Evolutionary conservation across 345 rosid species (phyloP).

Genomic region (Orychophragmus violaceus): DNA sequence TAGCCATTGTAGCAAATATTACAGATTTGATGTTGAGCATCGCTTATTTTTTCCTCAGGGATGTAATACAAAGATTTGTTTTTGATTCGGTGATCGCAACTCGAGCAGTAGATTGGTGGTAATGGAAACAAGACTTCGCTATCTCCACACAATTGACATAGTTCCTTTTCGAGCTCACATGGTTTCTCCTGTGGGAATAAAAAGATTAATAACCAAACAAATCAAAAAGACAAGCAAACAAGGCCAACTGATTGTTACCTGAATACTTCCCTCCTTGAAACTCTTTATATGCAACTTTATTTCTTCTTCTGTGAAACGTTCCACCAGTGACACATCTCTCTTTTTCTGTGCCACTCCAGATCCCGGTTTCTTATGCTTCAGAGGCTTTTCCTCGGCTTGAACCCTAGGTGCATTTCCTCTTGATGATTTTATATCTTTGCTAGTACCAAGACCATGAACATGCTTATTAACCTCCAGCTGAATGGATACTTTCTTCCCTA

Average conservation of each 20-base stretch:
- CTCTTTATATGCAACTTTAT: constrained; percentile 42
- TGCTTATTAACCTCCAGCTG: background rate
- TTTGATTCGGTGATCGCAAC: constrained; percentile 34
- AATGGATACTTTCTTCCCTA: background rate
- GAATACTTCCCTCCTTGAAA: constrained; percentile 25
- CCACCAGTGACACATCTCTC: constrained; percentile 38
- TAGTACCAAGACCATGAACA: background rate
- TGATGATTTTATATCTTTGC: background rate
- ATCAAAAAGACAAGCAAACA: background rate
- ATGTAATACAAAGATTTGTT: constrained; percentile 31
- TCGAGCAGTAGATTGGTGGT: constrained; percentile 41
- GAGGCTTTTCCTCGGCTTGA: background rate
- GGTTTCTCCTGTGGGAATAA: background rate
- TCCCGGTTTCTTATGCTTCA: background rate
- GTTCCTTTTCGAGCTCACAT: constrained; percentile 13
- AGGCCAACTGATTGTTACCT: constrained; percentile 20
- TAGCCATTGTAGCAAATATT: constrained; percentile 26
- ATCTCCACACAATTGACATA: constrained; percentile 45
- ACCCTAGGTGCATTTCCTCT: background rate
- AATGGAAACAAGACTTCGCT: constrained; percentile 34
- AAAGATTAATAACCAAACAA: background rate
- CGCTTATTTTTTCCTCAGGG: constrained; percentile 30
- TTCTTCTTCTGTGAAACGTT: constrained; percentile 40
- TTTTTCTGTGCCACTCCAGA: too few relatives aligned
- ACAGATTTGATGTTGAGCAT: constrained; percentile 36